These are phyloP conservation scores for Bondarzewia mesenterica DNA, from an alignment of 1,284 basidiomycete species.

Conservation along the genomic window DNA sequence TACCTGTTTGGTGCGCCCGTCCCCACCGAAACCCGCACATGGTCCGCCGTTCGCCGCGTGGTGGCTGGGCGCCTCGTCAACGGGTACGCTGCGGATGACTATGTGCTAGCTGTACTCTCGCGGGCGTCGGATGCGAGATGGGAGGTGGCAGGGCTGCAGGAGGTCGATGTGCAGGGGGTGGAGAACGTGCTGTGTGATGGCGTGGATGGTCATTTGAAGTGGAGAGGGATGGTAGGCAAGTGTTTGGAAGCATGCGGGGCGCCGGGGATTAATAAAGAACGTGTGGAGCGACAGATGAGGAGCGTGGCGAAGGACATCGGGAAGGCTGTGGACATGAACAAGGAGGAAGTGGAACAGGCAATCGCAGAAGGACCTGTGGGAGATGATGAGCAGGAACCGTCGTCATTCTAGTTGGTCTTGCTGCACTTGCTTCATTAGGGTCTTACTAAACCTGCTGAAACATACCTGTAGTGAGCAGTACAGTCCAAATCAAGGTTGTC, in stretches of 20 bases:
- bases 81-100: constrained; percentile 63
- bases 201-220: constrained; percentile 48
- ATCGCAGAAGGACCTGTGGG: not conserved
- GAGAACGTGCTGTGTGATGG: constrained; percentile 56
- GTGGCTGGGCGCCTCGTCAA: constrained; percentile 69
- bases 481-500: too few species aligned
- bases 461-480: too few species aligned
- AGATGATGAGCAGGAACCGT: not conserved
- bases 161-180: constrained; percentile 57
- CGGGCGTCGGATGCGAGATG: constrained; percentile 57
- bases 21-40: constrained; percentile 43
- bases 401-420: too few species aligned
- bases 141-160: constrained; percentile 61
- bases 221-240: constrained; percentile 43
- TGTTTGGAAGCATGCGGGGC: constrained; percentile 32
- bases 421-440: too few species aligned
- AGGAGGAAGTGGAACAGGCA: not conserved
- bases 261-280: constrained; percentile 29
- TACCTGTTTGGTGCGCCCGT: constrained; percentile 69
- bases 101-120: constrained; percentile 68
- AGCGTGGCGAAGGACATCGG: not conserved
- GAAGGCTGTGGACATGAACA: not conserved
- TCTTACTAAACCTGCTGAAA: too few species aligned
- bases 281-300: constrained; percentile 26
- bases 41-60: constrained; percentile 58